Percentiles rank a stretch among this genome's conserved stretches.
Evolutionary conservation across 2,329 filamentous ascomycete species (phyloP).

Genomic region (Bipolaris oryzae): DNA sequence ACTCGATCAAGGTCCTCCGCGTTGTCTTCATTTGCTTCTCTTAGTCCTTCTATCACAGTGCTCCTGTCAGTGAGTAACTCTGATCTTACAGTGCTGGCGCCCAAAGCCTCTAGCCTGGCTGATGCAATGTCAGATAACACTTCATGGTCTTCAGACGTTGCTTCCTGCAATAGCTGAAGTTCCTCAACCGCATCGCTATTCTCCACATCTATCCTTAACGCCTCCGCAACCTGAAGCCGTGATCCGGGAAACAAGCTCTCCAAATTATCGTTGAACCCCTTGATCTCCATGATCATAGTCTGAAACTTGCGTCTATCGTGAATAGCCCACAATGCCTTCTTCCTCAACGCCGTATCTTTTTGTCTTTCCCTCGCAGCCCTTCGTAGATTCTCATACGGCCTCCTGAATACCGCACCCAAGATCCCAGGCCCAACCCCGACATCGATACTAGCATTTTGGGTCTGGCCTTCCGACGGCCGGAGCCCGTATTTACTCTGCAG

Average conservation of each 20-base stretch:
- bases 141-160: background rate
- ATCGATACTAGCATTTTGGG: background rate
- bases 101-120: background rate
- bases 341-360: background rate
- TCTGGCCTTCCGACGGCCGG: background rate
- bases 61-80: background rate
- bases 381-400: background rate
- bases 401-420: background rate
- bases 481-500: background rate
- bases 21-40: background rate
- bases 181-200: background rate
- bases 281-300: background rate
- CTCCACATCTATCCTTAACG: background rate
- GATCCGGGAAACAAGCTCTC: slow-evolving; percentile 1
- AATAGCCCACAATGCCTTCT: background rate
- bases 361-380: background rate
- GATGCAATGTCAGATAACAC: background rate
- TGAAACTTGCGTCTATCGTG: background rate
- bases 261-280: background rate
- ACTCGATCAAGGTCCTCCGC: background rate
- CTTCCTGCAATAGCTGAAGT: slow-evolving; percentile 1
- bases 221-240: slow-evolving; percentile 1
- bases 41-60: background rate
- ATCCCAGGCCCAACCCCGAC: background rate
- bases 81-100: background rate